Conservation (phyloP, 192 early-diverging fungal genomes). For the Paraglomus occultum region DNA sequence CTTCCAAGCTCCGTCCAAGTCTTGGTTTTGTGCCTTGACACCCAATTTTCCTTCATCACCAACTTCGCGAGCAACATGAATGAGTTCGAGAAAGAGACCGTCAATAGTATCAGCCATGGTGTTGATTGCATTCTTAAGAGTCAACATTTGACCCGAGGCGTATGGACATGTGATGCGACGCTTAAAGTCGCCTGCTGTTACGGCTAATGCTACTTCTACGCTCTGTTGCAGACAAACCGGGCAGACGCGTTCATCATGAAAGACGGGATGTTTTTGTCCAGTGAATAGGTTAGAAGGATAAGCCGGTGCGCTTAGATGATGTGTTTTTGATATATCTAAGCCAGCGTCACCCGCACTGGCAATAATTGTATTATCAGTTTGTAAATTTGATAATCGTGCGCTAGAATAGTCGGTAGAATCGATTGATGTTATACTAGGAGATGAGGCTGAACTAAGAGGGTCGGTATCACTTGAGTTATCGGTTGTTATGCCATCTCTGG, state of each 20-base stretch:
- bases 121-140: conserved; percentile 72
- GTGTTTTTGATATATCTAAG: background rate
- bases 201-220: conserved; percentile 33
- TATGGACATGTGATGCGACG: conserved; percentile 60
- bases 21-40: conserved; percentile 53
- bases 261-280: background rate
- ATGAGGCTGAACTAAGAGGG: background rate
- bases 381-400: too few species aligned
- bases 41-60: conserved; percentile 74
- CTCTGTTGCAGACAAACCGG: conserved; percentile 8
- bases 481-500: background rate
- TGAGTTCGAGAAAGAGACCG: conserved; percentile 46
- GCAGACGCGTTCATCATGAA: conserved; percentile 11
- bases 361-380: too few species aligned
- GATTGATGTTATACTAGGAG: too few species aligned
- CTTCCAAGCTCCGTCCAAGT: conserved; percentile 53
- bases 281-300: background rate
- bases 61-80: conserved; percentile 66
- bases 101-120: conserved; percentile 56
- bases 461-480: background rate
- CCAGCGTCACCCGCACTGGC: background rate
- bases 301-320: background rate
- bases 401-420: too few species aligned
- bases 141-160: conserved; percentile 62
- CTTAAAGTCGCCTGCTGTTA: conserved; percentile 57